Evolutionary conservation across 345 rosid species (phyloP).

Genomic region (Bruguiera parviflora): DNA sequence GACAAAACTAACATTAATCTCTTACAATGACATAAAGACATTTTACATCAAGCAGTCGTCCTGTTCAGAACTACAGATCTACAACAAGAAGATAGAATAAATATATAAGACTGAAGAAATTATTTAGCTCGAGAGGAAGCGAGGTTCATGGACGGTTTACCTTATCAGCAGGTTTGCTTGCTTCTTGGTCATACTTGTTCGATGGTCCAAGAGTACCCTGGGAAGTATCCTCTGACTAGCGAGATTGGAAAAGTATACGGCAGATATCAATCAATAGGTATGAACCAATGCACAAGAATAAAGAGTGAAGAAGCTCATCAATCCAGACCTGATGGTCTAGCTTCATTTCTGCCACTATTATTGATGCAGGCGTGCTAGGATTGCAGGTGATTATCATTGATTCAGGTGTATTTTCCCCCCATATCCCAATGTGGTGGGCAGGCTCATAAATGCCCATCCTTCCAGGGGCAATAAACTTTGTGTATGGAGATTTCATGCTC

Average conservation of each 20-base stretch:
- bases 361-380: conserved; percentile 18
- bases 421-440: conserved; percentile 66
- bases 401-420: conserved; percentile 61
- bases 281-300: background rate
- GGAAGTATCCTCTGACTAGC: conserved; percentile 85
- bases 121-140: background rate
- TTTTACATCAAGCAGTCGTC: no score
- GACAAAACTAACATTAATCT: background rate
- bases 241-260: conserved; percentile 21
- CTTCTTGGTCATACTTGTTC: conserved; percentile 74
- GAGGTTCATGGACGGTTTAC: conserved; percentile 26
- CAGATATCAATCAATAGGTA: conserved; percentile 13
- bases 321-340: conserved; percentile 61
- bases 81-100: background rate
- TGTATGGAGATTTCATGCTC: conserved; percentile 71
- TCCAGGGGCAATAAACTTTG: conserved; percentile 69
- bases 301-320: conserved; percentile 14
- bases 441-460: conserved; percentile 73
- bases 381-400: conserved; percentile 32
- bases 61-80: no score
- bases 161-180: conserved; percentile 69
- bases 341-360: conserved; percentile 44
- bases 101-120: background rate
- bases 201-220: conserved; percentile 55
- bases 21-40: background rate